Conservation (phyloP, 306 rosid species). For the Crotalaria pallida region DNA sequence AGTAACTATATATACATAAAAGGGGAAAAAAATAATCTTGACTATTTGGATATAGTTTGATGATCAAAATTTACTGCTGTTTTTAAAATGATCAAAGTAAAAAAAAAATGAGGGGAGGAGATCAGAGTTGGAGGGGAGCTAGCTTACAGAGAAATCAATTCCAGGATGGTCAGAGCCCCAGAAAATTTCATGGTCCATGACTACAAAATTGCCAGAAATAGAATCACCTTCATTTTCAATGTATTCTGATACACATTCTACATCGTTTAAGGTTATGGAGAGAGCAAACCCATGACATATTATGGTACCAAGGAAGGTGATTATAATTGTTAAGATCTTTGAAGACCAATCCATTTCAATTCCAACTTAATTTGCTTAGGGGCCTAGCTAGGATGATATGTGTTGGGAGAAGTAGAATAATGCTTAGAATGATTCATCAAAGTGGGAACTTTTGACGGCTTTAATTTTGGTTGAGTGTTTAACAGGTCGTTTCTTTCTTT, state of each 20-base stretch:
- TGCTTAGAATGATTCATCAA: constrained; percentile 3
- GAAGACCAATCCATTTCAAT: constrained; percentile 30
- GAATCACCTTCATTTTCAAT: constrained; percentile 25
- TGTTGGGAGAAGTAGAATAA: background rate
- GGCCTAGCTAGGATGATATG: constrained; percentile 1
- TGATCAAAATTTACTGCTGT: no score
- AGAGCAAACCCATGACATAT: constrained; percentile 17
- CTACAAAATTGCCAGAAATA: constrained; percentile 40
- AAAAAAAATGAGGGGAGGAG: background rate
- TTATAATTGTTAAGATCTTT: constrained; percentile 1
- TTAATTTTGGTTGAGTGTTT: constrained; percentile 17
- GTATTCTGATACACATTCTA: constrained; percentile 37
- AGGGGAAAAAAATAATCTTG: no score
- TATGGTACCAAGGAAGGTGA: constrained; percentile 9
- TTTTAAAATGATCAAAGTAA: background rate
- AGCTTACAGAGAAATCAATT: constrained; percentile 36
- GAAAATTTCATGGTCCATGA: constrained; percentile 42
- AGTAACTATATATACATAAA: no score
- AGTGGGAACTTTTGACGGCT: constrained; percentile 17
- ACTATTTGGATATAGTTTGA: no score
- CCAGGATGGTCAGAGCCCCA: constrained; percentile 48
- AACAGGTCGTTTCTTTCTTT: constrained; percentile 12
- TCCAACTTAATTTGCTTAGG: background rate
- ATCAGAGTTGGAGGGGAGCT: background rate
- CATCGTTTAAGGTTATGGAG: constrained; percentile 30